These are phyloP conservation scores for Hanseniaspora valbyensis DNA, from an alignment of 805 yeast species.

Conservation along the genomic window DNA sequence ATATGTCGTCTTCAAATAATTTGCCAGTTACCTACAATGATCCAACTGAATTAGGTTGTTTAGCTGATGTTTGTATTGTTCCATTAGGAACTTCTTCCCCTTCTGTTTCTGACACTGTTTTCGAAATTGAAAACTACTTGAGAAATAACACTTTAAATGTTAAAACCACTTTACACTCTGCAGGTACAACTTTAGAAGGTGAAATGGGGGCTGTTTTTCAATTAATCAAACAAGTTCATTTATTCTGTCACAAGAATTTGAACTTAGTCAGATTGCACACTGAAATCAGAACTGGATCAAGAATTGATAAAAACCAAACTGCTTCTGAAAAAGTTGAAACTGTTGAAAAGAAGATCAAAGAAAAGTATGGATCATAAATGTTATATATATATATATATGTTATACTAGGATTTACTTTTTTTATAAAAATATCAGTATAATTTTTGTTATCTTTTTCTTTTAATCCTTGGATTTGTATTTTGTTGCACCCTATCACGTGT, in stretches of 20 bases:
- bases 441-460: not conserved
- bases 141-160: constrained; percentile 42
- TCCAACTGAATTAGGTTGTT: constrained; percentile 40
- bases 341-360: constrained; percentile 43
- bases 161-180: constrained; percentile 67
- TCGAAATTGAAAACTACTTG: constrained; percentile 55
- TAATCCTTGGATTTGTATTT: too few relatives aligned
- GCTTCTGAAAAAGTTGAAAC: constrained; percentile 62
- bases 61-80: constrained; percentile 77
- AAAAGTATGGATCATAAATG: constrained; percentile 16
- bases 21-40: constrained; percentile 11
- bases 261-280: constrained; percentile 75
- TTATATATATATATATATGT: too few relatives aligned
- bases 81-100: constrained; percentile 76
- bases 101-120: constrained; percentile 72
- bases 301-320: constrained; percentile 61
- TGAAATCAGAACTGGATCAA: constrained; percentile 78
- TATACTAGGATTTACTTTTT: too few relatives aligned
- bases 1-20: not conserved
- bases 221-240: constrained; percentile 68
- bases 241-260: constrained; percentile 47
- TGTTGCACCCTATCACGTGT: too few relatives aligned
- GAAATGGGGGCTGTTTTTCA: constrained; percentile 85
- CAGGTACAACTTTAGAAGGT: constrained; percentile 85
- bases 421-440: too few relatives aligned